A percentile compares a stretch with the other conserved stretches of the same genome.
Evolutionary conservation across 768 basidiomycete genomes (phyloP).

Genomic region (Trametes coccinea): DNA sequence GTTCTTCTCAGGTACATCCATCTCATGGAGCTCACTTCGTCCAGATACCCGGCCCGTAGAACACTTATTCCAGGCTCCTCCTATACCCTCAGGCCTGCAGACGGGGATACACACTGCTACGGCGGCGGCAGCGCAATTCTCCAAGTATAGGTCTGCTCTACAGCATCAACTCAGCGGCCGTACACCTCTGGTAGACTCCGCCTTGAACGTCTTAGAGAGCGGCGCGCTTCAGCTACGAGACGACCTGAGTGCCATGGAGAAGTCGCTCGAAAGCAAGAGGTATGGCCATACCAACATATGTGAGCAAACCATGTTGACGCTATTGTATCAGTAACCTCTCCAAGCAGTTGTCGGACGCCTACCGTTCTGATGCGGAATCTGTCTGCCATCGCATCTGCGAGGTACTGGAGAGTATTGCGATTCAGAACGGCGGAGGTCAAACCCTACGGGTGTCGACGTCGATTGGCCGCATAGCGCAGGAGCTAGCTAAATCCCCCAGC

Average conservation of each 20-base stretch:
- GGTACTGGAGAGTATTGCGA: conserved; percentile 39
- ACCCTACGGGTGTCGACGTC: conserved; percentile 44
- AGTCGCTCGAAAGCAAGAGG: conserved; percentile 45
- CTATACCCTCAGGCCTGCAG: conserved; percentile 46
- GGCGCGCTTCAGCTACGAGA: conserved; percentile 57
- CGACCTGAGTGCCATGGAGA: conserved; percentile 54
- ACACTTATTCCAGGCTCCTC: conserved; percentile 56
- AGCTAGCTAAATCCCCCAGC: conserved; percentile 44
- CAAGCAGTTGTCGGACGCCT: conserved; percentile 43
- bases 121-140: conserved; percentile 48
- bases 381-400: conserved; percentile 45
- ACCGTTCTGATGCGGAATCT: conserved; percentile 52
- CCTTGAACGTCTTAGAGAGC: conserved; percentile 59
- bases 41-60: conserved; percentile 54
- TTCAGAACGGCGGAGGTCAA: conserved; percentile 38
- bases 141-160: conserved; percentile 60
- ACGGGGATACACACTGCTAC: conserved; percentile 35
- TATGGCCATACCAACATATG: conserved; percentile 33
- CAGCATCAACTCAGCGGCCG: conserved; percentile 66
- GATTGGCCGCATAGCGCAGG: conserved; percentile 50
- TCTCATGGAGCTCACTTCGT: background rate
- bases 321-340: conserved; percentile 40
- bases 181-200: conserved; percentile 58
- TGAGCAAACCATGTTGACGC: background rate
- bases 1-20: conserved; percentile 18